Evolutionary conservation across 1,284 basidiomycete genomes (phyloP).

Genomic region (Leccinum huronense): DNA sequence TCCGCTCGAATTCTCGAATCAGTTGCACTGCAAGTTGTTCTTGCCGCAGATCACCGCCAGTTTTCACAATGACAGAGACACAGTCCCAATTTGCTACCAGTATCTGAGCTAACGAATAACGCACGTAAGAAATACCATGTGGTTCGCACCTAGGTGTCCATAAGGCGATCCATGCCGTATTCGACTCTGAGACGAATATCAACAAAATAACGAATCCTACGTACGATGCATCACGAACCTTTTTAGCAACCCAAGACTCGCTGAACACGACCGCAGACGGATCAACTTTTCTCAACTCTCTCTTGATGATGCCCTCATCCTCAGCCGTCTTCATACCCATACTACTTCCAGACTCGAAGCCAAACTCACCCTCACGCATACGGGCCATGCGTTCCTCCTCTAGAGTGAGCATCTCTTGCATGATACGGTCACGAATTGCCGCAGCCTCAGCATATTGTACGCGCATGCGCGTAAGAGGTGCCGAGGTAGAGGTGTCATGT

Average conservation of each 20-base stretch:
- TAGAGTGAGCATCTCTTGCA: slow-evolving; percentile 97
- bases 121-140: slow-evolving; percentile 18
- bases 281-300: slow-evolving; percentile 95
- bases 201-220: slow-evolving; percentile 4
- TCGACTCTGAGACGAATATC: slow-evolving; percentile 54
- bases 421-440: slow-evolving; percentile 92
- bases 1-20: slow-evolving; percentile 88
- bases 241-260: slow-evolving; percentile 95
- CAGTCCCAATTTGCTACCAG: slow-evolving; percentile 73
- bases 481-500: slow-evolving; percentile 24
- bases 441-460: slow-evolving; percentile 81
- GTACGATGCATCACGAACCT: slow-evolving; percentile 48
- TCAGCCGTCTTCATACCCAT: slow-evolving; percentile 68
- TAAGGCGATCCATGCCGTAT: slow-evolving; percentile 94
- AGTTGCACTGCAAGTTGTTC: slow-evolving; percentile 97
- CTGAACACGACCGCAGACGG: slow-evolving; percentile 93
- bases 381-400: slow-evolving; percentile 96
- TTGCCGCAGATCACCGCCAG: slow-evolving; percentile 94
- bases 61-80: slow-evolving; percentile 98
- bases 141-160: slow-evolving; percentile 80
- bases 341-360: slow-evolving; percentile 41
- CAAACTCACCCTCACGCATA: slow-evolving; percentile 74
- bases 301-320: slow-evolving; percentile 89
- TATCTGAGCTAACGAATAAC: slow-evolving; percentile 15
- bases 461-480: slow-evolving; percentile 51